Evolutionary conservation across 768 basidiomycete species (phyloP), one percentile per base, ranked within the genome.

Genomic region (Clitopilus hobsonii): DNA sequence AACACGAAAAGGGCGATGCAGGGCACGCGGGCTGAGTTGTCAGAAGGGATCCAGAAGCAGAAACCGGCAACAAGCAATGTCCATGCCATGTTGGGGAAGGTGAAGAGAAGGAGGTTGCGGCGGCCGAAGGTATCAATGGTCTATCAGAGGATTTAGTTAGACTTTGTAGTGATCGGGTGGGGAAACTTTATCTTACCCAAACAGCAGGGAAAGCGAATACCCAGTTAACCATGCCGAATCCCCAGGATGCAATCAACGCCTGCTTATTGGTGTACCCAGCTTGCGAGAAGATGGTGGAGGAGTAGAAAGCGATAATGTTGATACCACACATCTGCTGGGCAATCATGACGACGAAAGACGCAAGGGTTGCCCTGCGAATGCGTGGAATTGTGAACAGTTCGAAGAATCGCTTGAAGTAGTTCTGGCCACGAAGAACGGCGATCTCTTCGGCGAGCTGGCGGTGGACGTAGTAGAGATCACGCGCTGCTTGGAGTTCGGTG

Each of bases 291-390:
- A 94, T 81, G 26, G 78, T 82, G 1, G 87, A 87, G 1, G 88
- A 90, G 67, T 93, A 94, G 74, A 90, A 94, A 4, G 90, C 86
- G 61, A 73, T 74, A 60, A 85, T 85, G 68, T 91, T 90, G 70
- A 91, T 84, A 54, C 89, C 89, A 62, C 88, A 89, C 77, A 91
- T 88, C 69, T 91, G 89, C 64, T 91, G 90, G 20, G 82, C 81
- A 63, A 93, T 86, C 79, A 81, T 78, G 51, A 80, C 79, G 11
- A 80, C 76, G 57, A 72, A 80, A 47, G 75, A 76, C 7, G 78
- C 79, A 1, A 80, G 67, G 7, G 78, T 78, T 3, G 79, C 80
- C 23, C 79, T 76, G 25, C 79, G 74, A 29, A 78, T 55, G 23
- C 92, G 85, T 3, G 89, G 88, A 24, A 92, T 71, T 10, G 81